Conservation (phyloP, 768 basidiomycete species). For the Erythrobasidium yunnanense region DNA sequence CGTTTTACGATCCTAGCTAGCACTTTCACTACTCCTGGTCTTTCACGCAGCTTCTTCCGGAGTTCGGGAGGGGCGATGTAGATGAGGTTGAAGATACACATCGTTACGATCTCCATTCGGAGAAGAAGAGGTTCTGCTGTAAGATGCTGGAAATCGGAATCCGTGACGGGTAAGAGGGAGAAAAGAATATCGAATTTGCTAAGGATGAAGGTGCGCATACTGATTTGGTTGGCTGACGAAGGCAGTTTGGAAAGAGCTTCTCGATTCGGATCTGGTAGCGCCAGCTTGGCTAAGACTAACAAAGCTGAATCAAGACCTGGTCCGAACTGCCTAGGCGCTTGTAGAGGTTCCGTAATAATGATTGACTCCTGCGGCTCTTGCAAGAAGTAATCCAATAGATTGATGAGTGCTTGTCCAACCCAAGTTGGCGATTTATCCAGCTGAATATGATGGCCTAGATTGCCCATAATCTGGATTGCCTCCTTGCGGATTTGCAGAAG, state of each 20-base stretch:
- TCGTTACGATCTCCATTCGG: slow-evolving; percentile 64
- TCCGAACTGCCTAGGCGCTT: too few relatives aligned
- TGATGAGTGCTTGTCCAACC: slow-evolving; percentile 17
- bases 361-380: too few relatives aligned
- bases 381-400: slow-evolving; percentile 38
- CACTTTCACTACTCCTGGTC: slow-evolving; percentile 58
- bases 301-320: slow-evolving; percentile 59
- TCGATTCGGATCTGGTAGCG: slow-evolving; percentile 67
- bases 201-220: slow-evolving; percentile 46
- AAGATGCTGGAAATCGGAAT: slow-evolving; percentile 53
- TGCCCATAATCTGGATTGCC: slow-evolving; percentile 44
- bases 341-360: too few relatives aligned
- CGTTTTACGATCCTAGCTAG: slow-evolving; percentile 45
- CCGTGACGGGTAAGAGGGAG: slow-evolving; percentile 69
- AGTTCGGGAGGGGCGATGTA: slow-evolving; percentile 69
- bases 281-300: slow-evolving; percentile 69
- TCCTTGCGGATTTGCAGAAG: slow-evolving; percentile 66
- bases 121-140: slow-evolving; percentile 57
- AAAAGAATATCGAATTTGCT: slow-evolving; percentile 53
- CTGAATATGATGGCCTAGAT: slow-evolving; percentile 11
- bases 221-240: slow-evolving; percentile 49
- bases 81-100: slow-evolving; percentile 74
- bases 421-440: background rate
- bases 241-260: slow-evolving; percentile 57
- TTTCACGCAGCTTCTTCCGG: slow-evolving; percentile 58